Percentiles rank a stretch among this genome's conserved stretches.
Evolutionary conservation across 2,329 filamentous ascomycete genomes (phyloP).

Genomic region (Botrytis medusae): DNA sequence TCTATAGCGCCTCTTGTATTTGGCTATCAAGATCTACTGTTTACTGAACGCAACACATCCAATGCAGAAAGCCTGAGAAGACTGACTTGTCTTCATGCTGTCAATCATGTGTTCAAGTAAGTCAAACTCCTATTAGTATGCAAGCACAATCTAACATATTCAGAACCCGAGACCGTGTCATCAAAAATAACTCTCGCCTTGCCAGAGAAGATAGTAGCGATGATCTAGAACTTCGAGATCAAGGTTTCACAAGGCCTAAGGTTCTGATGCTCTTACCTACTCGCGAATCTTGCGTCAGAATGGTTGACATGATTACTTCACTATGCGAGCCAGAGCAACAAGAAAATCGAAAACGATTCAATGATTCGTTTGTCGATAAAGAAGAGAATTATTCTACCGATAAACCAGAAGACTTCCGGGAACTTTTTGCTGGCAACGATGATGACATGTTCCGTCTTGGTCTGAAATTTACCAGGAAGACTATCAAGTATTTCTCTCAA

Average conservation of each 20-base stretch:
- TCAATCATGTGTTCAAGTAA: conserved; percentile 90
- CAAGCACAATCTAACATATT: conserved; percentile 24
- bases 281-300: conserved; percentile 77
- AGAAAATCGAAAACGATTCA: conserved; percentile 90
- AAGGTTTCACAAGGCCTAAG: conserved; percentile 94
- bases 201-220: conserved; percentile 62
- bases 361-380: conserved; percentile 74
- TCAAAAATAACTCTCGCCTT: conserved; percentile 87
- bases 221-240: conserved; percentile 78
- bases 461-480: conserved; percentile 96
- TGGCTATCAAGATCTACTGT: conserved; percentile 78
- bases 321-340: conserved; percentile 84
- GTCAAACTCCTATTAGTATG: conserved; percentile 31
- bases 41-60: conserved; percentile 66
- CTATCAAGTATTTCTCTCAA: conserved; percentile 88
- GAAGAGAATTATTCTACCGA: conserved; percentile 68
- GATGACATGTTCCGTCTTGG: conserved; percentile 96
- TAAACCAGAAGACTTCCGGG: conserved; percentile 81
- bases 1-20: conserved; percentile 72
- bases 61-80: conserved; percentile 71
- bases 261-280: conserved; percentile 89
- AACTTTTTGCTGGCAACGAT: conserved; percentile 91
- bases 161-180: conserved; percentile 80
- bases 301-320: conserved; percentile 73
- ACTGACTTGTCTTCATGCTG: conserved; percentile 74